These are phyloP conservation scores for Wickerhamomyces alni DNA, from an alignment of 805 yeast genomes.

Conservation along the genomic window DNA sequence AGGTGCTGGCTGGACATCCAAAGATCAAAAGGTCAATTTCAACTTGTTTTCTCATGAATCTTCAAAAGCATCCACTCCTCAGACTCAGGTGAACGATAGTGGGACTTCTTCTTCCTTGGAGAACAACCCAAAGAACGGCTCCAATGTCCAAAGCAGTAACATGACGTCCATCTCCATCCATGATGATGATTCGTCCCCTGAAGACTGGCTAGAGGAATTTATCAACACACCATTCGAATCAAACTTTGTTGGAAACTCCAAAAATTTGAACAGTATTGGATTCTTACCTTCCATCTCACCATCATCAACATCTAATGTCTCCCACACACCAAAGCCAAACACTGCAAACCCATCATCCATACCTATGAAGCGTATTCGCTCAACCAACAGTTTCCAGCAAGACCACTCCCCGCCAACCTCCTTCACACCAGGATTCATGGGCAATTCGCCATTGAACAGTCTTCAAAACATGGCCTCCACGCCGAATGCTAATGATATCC, in stretches of 20 bases:
- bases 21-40: conserved; percentile 8
- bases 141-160: conserved; percentile 5
- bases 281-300: conserved; percentile 29
- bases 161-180: conserved; percentile 14
- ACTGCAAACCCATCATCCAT: background rate
- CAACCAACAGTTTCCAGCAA: conserved; percentile 15
- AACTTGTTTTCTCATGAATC: conserved; percentile 14
- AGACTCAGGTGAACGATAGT: conserved; percentile 2
- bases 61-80: conserved; percentile 7
- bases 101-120: conserved; percentile 4
- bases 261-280: conserved; percentile 50
- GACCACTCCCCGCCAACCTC: conserved; percentile 7
- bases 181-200: conserved; percentile 25
- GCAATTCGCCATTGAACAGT: background rate
- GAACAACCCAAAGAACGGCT: background rate
- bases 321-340: background rate
- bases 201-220: conserved; percentile 68
- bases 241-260: conserved; percentile 39
- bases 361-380: conserved; percentile 1
- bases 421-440: background rate
- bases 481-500: conserved; percentile 36
- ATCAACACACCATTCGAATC: conserved; percentile 60
- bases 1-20: conserved; percentile 31
- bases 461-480: background rate
- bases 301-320: conserved; percentile 10